A percentile compares a stretch with the other conserved stretches of the same genome.
These are phyloP conservation scores for Xylariaceae sp. DNA, from an alignment of 2,329 filamentous ascomycete genomes.

Conservation along the genomic window DNA sequence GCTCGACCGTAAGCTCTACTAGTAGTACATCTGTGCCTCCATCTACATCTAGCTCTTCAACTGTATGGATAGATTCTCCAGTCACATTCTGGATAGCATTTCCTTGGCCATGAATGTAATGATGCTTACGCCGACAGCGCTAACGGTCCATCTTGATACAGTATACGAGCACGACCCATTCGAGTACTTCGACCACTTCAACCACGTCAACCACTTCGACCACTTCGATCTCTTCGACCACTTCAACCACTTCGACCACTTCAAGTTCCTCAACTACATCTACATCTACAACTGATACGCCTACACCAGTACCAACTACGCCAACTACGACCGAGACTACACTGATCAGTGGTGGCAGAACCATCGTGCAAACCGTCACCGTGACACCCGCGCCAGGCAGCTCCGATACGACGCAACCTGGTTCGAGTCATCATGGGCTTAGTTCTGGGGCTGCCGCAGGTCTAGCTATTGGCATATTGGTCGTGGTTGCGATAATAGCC, in stretches of 20 bases:
- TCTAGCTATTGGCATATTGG: slow-evolving; percentile 29
- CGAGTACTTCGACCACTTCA: slow-evolving; percentile 8
- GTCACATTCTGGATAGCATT: not conserved
- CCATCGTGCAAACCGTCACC: slow-evolving; percentile 49
- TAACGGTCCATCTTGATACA: not conserved
- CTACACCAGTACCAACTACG: slow-evolving; percentile 18
- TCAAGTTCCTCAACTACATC: slow-evolving; percentile 27
- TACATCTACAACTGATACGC: slow-evolving; percentile 9
- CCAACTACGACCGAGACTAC: slow-evolving; percentile 38
- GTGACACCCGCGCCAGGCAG: slow-evolving; percentile 49
- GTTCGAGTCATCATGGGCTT: slow-evolving; percentile 19
- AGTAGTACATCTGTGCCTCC: too few species aligned
- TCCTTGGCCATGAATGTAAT: not conserved
- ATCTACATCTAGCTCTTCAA: not conserved
- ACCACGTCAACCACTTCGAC: slow-evolving; percentile 6
- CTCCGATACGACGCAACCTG: slow-evolving; percentile 21
- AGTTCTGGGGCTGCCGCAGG: slow-evolving; percentile 25
- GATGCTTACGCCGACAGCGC: not conserved
- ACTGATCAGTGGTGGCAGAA: slow-evolving; percentile 50
- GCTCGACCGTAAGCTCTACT: slow-evolving; percentile 15
- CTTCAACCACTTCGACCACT: slow-evolving; percentile 15
- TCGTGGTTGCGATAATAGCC: slow-evolving; percentile 21
- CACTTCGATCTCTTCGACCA: slow-evolving; percentile 10
- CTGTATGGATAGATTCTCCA: not conserved
- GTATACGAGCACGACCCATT: too few species aligned